A percentile compares a stretch with the other conserved stretches of the same genome.
Evolutionary conservation across 371 early-diverging fungal genomes (phyloP).

Genomic region (Saksenaea vasiformis): DNA sequence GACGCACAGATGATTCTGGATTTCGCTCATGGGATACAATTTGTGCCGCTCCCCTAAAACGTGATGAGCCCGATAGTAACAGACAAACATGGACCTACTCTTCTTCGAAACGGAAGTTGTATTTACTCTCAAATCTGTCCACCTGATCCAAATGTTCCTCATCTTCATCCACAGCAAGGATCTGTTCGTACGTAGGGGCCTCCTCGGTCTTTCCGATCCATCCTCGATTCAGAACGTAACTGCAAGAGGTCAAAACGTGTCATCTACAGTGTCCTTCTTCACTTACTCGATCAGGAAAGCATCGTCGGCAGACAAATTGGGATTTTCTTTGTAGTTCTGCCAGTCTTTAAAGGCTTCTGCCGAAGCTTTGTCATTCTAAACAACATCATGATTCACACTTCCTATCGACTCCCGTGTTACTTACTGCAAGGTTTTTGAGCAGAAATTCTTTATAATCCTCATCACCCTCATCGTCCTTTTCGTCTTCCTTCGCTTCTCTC

Average conservation of each 20-base stretch:
- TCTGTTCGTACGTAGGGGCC: slow-evolving; percentile 63
- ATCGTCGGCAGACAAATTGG: slow-evolving; percentile 65
- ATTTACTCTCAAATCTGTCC: slow-evolving; percentile 88
- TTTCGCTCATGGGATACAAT: slow-evolving; percentile 79
- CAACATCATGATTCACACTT: neutral
- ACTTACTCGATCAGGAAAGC: slow-evolving; percentile 87
- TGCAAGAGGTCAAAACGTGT: slow-evolving; percentile 9
- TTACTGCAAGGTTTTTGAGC: slow-evolving; percentile 72
- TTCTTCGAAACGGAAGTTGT: slow-evolving; percentile 95
- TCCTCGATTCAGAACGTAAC: slow-evolving; percentile 88
- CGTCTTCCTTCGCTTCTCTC: slow-evolving; percentile 73
- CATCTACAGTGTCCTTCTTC: slow-evolving; percentile 7
- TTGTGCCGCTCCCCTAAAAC: slow-evolving; percentile 51
- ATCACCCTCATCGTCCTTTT: slow-evolving; percentile 75
- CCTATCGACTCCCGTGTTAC: neutral
- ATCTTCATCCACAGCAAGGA: slow-evolving; percentile 62
- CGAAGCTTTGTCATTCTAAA: slow-evolving; percentile 45
- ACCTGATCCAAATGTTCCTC: slow-evolving; percentile 71
- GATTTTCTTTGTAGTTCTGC: slow-evolving; percentile 59
- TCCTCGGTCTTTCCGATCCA: slow-evolving; percentile 86
- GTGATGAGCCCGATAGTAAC: neutral
- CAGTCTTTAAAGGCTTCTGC: slow-evolving; percentile 64
- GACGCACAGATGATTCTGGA: slow-evolving; percentile 69
- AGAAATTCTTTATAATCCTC: slow-evolving; percentile 84
- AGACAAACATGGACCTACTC: slow-evolving; percentile 40